A percentile compares a stretch with the other conserved stretches of the same genome.
phyloP scores from a whole-genome alignment of 495 filamentous ascomycete genomes.

The Penicillium cosmopolitanum region DNA sequence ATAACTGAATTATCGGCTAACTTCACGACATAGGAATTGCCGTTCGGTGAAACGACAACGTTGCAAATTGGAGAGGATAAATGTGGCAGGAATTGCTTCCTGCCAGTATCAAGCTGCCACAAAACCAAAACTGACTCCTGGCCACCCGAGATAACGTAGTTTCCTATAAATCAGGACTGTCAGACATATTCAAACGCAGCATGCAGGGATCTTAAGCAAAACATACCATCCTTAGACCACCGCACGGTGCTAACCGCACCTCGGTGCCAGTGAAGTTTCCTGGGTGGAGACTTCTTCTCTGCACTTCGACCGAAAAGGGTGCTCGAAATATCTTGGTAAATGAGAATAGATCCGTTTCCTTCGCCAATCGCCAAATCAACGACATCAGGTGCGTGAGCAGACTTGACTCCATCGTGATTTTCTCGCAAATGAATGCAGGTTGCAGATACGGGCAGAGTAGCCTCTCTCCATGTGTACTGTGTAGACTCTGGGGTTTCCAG shows the following conservation, averaged over 20 bases:
- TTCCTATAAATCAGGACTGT: slow-evolving; percentile 58
- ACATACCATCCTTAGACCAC: slow-evolving; percentile 88
- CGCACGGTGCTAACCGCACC: slow-evolving; percentile 77
- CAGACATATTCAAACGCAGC: background rate
- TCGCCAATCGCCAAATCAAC: slow-evolving; percentile 78
- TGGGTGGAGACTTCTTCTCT: slow-evolving; percentile 46
- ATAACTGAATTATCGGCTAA: slow-evolving; percentile 90
- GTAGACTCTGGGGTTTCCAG: slow-evolving; percentile 22
- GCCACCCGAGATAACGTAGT: slow-evolving; percentile 93
- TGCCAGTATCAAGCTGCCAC: slow-evolving; percentile 92
- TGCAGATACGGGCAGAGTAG: slow-evolving; percentile 38
- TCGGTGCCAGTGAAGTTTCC: slow-evolving; percentile 88
- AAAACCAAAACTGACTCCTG: slow-evolving; percentile 86
- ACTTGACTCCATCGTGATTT: slow-evolving; percentile 28
- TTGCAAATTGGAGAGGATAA: slow-evolving; percentile 80
- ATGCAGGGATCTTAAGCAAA: slow-evolving; percentile 15
- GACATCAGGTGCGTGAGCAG: slow-evolving; percentile 31
- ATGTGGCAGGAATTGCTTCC: slow-evolving; percentile 82
- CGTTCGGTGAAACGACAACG: slow-evolving; percentile 77
- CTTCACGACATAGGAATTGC: slow-evolving; percentile 78
- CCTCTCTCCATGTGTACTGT: slow-evolving; percentile 56
- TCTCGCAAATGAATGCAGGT: slow-evolving; percentile 41
- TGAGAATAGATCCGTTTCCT: slow-evolving; percentile 69
- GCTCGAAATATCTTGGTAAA: slow-evolving; percentile 73
- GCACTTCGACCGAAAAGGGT: slow-evolving; percentile 51